Evolutionary conservation across 257 asterid genomes (phyloP).

Genomic region (Nicotiana knightiana): DNA sequence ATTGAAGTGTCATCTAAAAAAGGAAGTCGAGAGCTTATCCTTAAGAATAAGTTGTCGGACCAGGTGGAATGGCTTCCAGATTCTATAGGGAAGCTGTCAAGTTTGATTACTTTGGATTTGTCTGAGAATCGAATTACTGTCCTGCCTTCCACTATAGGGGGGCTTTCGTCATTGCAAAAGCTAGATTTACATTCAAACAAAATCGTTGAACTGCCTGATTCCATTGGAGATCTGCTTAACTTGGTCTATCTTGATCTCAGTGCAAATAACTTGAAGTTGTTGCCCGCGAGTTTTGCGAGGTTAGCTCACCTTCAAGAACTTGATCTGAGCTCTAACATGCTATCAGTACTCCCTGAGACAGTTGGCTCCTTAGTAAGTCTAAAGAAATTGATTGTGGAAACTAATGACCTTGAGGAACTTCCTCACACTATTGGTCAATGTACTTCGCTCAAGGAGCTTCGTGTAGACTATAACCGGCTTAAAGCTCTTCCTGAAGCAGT

Average conservation of each 20-base stretch:
- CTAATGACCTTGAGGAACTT: constrained; percentile 68
- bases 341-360: constrained; percentile 56
- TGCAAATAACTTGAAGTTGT: constrained; percentile 61
- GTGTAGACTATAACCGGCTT: constrained; percentile 67
- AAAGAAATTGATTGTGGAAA: constrained; percentile 54
- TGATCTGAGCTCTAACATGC: constrained; percentile 72
- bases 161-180: constrained; percentile 48
- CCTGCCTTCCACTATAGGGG: constrained; percentile 62
- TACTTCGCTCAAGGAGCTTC: constrained; percentile 58
- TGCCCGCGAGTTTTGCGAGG: constrained; percentile 50
- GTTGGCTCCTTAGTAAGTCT: constrained; percentile 72
- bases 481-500: constrained; percentile 93
- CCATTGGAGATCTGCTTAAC: constrained; percentile 66
- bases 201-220: constrained; percentile 56
- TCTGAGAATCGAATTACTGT: constrained; percentile 70
- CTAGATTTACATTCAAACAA: constrained; percentile 60
- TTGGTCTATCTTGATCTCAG: constrained; percentile 55
- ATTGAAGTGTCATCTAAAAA: constrained; percentile 76
- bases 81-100: constrained; percentile 76
- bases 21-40: constrained; percentile 53
- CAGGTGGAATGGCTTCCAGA: constrained; percentile 96
- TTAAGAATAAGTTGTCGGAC: constrained; percentile 55
- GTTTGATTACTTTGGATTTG: constrained; percentile 57
- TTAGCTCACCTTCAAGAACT: constrained; percentile 63
- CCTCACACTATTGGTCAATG: constrained; percentile 78